phyloP scores from a whole-genome alignment of 345 rosid genomes.

The Pugionium cornutum region DNA sequence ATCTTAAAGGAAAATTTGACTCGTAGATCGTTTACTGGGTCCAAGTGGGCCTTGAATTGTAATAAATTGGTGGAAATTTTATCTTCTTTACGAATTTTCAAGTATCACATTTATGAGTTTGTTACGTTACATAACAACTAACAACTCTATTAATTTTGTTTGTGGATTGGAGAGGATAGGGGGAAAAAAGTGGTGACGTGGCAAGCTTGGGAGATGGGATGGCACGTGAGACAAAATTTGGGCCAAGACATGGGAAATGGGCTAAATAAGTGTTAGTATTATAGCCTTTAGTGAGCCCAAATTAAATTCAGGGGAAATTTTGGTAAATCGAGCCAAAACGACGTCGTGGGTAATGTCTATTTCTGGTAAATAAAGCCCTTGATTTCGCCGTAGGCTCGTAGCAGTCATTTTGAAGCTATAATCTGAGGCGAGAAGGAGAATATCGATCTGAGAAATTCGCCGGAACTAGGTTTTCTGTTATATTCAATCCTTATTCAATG shows the following conservation, averaged over 20 bases:
- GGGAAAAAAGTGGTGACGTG: slow-evolving; percentile 4
- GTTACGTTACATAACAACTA: slow-evolving; percentile 7
- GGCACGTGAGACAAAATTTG: neutral
- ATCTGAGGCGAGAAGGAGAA: slow-evolving; percentile 20
- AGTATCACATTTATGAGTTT: slow-evolving; percentile 23
- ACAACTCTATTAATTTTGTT: neutral
- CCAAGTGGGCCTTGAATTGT: slow-evolving; percentile 1
- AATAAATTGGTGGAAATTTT: neutral
- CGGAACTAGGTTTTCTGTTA: slow-evolving; percentile 37
- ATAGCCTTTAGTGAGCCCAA: slow-evolving; percentile 7
- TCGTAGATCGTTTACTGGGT: too few species aligned
- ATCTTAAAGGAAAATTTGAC: too few species aligned
- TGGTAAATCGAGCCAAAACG: slow-evolving; percentile 5
- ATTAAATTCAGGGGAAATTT: slow-evolving; percentile 18
- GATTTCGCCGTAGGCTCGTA: neutral
- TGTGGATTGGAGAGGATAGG: neutral
- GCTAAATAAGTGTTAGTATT: neutral
- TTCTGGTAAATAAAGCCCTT: slow-evolving; percentile 33
- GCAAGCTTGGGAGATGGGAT: neutral
- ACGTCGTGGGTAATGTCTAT: slow-evolving; percentile 13
- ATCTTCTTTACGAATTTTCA: neutral
- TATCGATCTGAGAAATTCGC: slow-evolving; percentile 39
- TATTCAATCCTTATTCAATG: slow-evolving; percentile 41
- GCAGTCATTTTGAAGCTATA: slow-evolving; percentile 34
- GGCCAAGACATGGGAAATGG: slow-evolving; percentile 1